Evolutionary conservation across 305 asterid species (phyloP).

Genomic region (Fraxinus xanthoxyloides): DNA sequence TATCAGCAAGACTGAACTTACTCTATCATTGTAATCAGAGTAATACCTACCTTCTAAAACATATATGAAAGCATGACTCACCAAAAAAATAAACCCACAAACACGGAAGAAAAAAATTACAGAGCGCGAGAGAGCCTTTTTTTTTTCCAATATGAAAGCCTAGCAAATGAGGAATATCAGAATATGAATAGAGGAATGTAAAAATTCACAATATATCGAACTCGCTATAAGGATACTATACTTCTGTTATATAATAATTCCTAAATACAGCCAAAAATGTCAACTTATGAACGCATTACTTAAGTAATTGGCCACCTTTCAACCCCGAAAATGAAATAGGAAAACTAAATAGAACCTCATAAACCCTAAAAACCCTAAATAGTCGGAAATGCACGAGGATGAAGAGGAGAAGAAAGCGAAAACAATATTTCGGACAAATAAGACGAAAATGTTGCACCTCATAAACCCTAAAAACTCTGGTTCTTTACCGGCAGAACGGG

Average conservation of each 20-base stretch:
- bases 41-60: not conserved
- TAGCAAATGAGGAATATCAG: not conserved
- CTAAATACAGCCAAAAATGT: not conserved
- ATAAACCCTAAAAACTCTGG: not conserved
- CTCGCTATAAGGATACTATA: not conserved
- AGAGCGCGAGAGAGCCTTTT: not conserved
- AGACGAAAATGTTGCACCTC: slow-evolving; percentile 1
- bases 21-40: not conserved
- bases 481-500: slow-evolving; percentile 50
- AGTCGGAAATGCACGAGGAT: not conserved
- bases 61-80: not conserved
- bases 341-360: not conserved
- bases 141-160: not conserved
- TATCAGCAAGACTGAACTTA: not conserved
- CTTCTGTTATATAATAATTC: not conserved
- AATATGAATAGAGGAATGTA: not conserved
- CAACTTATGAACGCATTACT: not conserved
- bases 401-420: not conserved
- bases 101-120: not conserved
- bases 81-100: not conserved
- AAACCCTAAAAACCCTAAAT: not conserved
- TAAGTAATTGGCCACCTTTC: not conserved
- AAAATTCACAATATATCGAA: not conserved
- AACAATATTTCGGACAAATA: not conserved
- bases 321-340: not conserved